These are phyloP conservation scores for Cryptococcus wingfieldii DNA, from an alignment of 1,284 basidiomycete species.

Conservation along the genomic window DNA sequence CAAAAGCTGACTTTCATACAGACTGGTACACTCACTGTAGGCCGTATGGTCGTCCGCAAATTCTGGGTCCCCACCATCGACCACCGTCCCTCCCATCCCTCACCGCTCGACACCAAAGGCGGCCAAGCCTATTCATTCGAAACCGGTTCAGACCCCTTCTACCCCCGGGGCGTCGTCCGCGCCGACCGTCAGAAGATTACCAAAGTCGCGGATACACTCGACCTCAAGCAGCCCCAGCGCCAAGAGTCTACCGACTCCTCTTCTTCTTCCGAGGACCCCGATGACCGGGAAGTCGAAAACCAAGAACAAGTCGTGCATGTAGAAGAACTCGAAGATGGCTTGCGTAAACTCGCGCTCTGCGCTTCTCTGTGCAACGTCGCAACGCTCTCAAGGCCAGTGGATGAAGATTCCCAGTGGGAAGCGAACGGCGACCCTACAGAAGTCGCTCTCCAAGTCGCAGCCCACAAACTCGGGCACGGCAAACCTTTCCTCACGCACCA, in stretches of 20 bases:
- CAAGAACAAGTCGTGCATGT: slow-evolving; percentile 29
- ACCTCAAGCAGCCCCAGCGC: slow-evolving; percentile 20
- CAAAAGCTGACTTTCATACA: not conserved
- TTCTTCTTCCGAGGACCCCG: slow-evolving; percentile 20
- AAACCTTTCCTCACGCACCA: slow-evolving; percentile 47
- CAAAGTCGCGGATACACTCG: slow-evolving; percentile 17
- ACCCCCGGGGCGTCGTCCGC: slow-evolving; percentile 46
- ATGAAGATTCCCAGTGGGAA: slow-evolving; percentile 56
- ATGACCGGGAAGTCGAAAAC: slow-evolving; percentile 27
- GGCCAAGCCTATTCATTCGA: slow-evolving; percentile 49
- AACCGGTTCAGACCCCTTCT: slow-evolving; percentile 49
- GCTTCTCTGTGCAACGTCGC: slow-evolving; percentile 54
- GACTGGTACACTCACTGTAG: slow-evolving; percentile 62
- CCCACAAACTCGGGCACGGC: slow-evolving; percentile 53
- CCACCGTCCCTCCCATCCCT: slow-evolving; percentile 22
- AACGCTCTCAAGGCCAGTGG: slow-evolving; percentile 44
- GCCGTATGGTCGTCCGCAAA: slow-evolving; percentile 57
- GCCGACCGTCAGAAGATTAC: slow-evolving; percentile 17
- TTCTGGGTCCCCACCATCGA: slow-evolving; percentile 54
- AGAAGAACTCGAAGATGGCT: slow-evolving; percentile 36
- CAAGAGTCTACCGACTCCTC: slow-evolving; percentile 1
- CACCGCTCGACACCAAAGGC: slow-evolving; percentile 27
- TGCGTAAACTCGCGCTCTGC: slow-evolving; percentile 49
- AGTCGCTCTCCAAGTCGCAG: slow-evolving; percentile 62
- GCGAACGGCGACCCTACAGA: slow-evolving; percentile 68